phyloP scores from a whole-genome alignment of 2,329 filamentous ascomycete genomes.

The Geosmithia flava region DNA sequence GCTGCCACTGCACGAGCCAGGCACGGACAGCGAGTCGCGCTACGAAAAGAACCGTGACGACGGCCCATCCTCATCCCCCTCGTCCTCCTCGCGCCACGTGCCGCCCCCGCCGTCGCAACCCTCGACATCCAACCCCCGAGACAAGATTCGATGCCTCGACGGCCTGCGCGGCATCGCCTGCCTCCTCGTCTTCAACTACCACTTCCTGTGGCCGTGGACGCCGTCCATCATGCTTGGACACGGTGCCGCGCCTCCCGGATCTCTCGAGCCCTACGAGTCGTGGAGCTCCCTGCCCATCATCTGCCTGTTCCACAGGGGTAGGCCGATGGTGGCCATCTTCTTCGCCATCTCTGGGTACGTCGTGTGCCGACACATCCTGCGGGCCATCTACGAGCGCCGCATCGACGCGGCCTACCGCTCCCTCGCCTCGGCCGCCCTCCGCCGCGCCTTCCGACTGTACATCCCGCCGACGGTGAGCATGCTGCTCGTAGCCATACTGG shows the following conservation, averaged over 20 bases:
- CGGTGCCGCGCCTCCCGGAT: constrained; percentile 20
- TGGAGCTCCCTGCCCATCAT: constrained; percentile 23
- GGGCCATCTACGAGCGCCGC: constrained; percentile 21
- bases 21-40: no score
- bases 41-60: neutral
- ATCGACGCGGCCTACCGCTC: constrained; percentile 20
- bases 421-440: constrained; percentile 22
- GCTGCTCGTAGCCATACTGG: constrained; percentile 23
- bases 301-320: constrained; percentile 24
- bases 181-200: constrained; percentile 22
- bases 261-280: constrained; percentile 18
- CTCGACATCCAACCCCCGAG: constrained; percentile 3
- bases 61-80: neutral
- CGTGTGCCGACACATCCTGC: constrained; percentile 22
- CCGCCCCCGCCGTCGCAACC: neutral
- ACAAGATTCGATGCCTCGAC: constrained; percentile 26
- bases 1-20: neutral
- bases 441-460: constrained; percentile 25
- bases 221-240: constrained; percentile 24
- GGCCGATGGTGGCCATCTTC: constrained; percentile 29
- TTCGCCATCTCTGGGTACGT: constrained; percentile 31
- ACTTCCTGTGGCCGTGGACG: constrained; percentile 4
- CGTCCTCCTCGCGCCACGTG: neutral
- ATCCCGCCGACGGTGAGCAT: constrained; percentile 26
- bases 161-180: constrained; percentile 28